Base-by-base conservation (phyloP, 1,139 yeast species). In the Taphrina pruni region DNA sequence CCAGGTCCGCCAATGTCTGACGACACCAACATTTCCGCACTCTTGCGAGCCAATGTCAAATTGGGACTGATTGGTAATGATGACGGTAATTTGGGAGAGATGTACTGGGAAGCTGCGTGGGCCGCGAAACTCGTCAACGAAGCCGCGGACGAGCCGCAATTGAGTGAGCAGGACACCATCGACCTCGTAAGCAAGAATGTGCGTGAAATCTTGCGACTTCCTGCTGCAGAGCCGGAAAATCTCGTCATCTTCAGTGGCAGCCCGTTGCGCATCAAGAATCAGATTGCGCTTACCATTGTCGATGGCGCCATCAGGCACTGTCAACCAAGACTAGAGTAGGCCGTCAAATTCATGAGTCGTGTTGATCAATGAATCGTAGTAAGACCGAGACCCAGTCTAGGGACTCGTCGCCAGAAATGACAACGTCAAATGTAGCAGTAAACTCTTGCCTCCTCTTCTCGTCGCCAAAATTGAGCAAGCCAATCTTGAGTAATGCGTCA, bases 381-480 rank as follows among this genome's bases (percentile, higher is more conserved):
- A 58, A 35, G 11, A 11, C 14, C n/a, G 43, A 12, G 38, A 58
- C 32, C 62, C 62, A 58, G 14, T 17, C 62, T 9, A 58, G 43
- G 26, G 51, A 14, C 20, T 21, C 54, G 41, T 58, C 62, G 7
- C 52, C 52, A 11, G 51, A 26, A 17, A 64, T 14, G n/a, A 64
- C n/a, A 36, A 64, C 52, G 38, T 64, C 67, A 38, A 64, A 64
- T 2, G 55, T 41, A 39, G 35, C 56, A 21, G 36, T 51, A 46
- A 64, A 64, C 35, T 64, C 67, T 12, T 35, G 17, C n/a, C 48
- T 32, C 38, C 67, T 32, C 46, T 35, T 12, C 8, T 56, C 64
- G 38, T 65, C 69, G 12, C 64, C 69, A 14, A 56, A 57, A 38
- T 65, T 65, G 36, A 57, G 21, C 20, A 65, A 50, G n/a, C 69